A percentile compares a stretch with the other conserved stretches of the same genome.
phyloP scores from a whole-genome alignment of 495 filamentous ascomycete genomes.

The Tuber borchii region DNA sequence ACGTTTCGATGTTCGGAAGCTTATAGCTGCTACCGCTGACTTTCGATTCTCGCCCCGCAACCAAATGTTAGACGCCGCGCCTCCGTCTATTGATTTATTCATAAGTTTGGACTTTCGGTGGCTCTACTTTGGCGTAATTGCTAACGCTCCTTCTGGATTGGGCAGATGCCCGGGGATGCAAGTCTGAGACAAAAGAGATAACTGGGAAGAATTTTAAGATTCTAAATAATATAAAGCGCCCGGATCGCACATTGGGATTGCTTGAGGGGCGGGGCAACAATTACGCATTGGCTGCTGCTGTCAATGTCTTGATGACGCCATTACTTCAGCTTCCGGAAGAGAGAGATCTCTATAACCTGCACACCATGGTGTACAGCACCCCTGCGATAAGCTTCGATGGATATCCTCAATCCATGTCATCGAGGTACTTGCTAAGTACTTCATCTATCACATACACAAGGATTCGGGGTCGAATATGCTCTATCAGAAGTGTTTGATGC shows the following conservation, averaged over 20 bases:
- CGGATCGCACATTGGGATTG: background rate
- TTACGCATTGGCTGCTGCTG: background rate
- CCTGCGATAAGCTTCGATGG: conserved; percentile 11
- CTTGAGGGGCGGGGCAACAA: background rate
- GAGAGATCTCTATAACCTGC: background rate
- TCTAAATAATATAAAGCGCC: background rate
- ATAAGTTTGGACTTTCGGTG: background rate
- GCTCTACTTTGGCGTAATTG: background rate
- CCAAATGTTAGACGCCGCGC: background rate
- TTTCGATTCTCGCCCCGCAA: no score
- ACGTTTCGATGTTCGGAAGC: no score
- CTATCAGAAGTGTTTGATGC: conserved; percentile 18
- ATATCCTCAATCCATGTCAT: conserved; percentile 8
- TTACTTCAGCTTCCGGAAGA: background rate
- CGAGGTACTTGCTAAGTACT: conserved; percentile 12
- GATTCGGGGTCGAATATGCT: conserved; percentile 14
- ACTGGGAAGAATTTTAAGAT: background rate
- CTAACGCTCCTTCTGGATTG: background rate
- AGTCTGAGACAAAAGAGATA: background rate
- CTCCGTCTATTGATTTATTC: background rate
- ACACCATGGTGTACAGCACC: background rate
- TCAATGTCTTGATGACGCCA: background rate
- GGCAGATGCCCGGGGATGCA: background rate
- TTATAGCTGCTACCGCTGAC: no score
- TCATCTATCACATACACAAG: conserved; percentile 24